Conservation (phyloP, 495 filamentous ascomycete species). For the Cudoniella acicularis region DNA sequence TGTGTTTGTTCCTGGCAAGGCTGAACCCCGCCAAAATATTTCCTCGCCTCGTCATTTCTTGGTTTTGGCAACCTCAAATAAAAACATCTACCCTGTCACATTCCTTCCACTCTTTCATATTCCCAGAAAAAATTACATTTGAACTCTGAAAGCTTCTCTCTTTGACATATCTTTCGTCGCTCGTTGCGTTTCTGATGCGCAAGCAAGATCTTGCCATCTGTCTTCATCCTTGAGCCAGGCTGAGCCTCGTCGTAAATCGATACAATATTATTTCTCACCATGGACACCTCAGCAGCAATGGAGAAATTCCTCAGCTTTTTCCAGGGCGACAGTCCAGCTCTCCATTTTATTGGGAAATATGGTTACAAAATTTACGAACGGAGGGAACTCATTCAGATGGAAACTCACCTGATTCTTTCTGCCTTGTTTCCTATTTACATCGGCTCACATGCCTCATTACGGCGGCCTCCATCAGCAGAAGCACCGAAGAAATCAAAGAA, state of each 20-base stretch:
- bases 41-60: conserved; percentile 2
- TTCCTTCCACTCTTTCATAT: too few relatives aligned
- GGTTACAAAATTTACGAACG: conserved; percentile 15
- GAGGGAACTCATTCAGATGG: conserved; percentile 48
- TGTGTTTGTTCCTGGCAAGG: conserved; percentile 10
- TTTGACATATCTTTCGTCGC: too few relatives aligned
- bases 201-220: conserved; percentile 2
- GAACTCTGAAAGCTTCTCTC: too few relatives aligned
- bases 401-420: conserved; percentile 62
- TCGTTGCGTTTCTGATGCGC: too few relatives aligned
- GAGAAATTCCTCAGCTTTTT: conserved; percentile 8
- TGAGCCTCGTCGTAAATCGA: background rate
- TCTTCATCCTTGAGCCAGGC: background rate
- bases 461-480: conserved; percentile 75
- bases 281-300: background rate
- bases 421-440: conserved; percentile 71
- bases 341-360: conserved; percentile 24
- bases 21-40: conserved; percentile 12
- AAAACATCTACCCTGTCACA: too few relatives aligned
- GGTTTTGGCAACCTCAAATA: too few relatives aligned
- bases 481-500: conserved; percentile 46
- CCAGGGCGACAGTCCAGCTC: conserved; percentile 15
- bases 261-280: background rate
- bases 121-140: too few relatives aligned
- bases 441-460: conserved; percentile 66